phyloP scores from a whole-genome alignment of 306 rosid genomes.

The Vigna angularis region DNA sequence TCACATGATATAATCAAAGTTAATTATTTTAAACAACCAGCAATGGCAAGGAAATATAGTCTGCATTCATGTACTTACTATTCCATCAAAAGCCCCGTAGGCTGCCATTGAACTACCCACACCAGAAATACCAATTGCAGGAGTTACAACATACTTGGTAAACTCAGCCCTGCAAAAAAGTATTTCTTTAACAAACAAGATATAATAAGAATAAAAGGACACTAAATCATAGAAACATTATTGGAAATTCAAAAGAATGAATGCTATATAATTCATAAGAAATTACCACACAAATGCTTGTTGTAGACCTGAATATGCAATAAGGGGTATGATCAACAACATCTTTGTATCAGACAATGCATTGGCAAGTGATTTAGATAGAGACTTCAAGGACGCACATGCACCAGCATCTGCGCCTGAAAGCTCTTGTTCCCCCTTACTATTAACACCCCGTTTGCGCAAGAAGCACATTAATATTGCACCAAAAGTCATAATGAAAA shows the following conservation, averaged over 20 bases:
- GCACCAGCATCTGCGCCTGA: constrained; percentile 51
- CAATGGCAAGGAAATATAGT: constrained; percentile 28
- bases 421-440: constrained; percentile 49
- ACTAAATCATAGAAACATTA: constrained; percentile 33
- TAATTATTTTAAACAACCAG: constrained; percentile 13
- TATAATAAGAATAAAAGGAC: constrained; percentile 21
- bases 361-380: constrained; percentile 61
- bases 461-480: constrained; percentile 82
- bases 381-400: constrained; percentile 58
- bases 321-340: constrained; percentile 86
- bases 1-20: constrained; percentile 25
- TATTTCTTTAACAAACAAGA: constrained; percentile 30
- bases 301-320: constrained; percentile 94
- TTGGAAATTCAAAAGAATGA: constrained; percentile 32
- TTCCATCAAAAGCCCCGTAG: constrained; percentile 94
- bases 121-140: constrained; percentile 87
- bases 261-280: constrained; percentile 43
- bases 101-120: constrained; percentile 96
- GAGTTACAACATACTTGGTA: constrained; percentile 81
- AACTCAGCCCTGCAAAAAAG: constrained; percentile 76
- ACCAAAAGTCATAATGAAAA: constrained; percentile 77
- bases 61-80: constrained; percentile 66
- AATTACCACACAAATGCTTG: constrained; percentile 97
- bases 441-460: constrained; percentile 55
- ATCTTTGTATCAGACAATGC: constrained; percentile 70